A percentile compares a stretch with the other conserved stretches of the same genome.
Conservation (phyloP, 1,139 yeast species). For the Hanseniaspora sp. region DNA sequence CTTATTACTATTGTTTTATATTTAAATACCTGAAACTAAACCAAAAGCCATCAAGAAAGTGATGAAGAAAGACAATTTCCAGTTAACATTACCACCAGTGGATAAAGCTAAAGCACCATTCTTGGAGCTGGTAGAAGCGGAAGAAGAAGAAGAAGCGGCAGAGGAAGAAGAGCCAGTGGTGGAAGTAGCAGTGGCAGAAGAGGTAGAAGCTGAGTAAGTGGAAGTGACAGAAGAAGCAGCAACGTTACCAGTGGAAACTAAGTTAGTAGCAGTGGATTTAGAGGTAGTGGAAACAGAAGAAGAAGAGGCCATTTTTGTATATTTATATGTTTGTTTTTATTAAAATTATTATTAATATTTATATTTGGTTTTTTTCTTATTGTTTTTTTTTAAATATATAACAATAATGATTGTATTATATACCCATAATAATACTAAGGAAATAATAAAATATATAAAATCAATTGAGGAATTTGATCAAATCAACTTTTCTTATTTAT, state of each 20-base stretch:
- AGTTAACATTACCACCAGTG: conserved; percentile 57
- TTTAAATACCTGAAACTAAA: conserved; percentile 44
- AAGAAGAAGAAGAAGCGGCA: conserved; percentile 6
- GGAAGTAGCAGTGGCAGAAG: conserved; percentile 16
- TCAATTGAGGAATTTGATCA: too few relatives aligned
- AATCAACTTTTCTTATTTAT: too few relatives aligned
- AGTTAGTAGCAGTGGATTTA: conserved; percentile 23
- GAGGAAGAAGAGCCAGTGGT: conserved; percentile 18
- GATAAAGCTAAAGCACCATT: conserved; percentile 23
- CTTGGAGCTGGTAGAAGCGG: conserved; percentile 11
- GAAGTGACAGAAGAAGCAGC: conserved; percentile 21
- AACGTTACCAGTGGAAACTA: conserved; percentile 24
- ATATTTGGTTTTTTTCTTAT: too few relatives aligned
- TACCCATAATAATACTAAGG: too few relatives aligned
- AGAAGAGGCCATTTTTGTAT: conserved; percentile 20
- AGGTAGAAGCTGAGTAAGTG: conserved; percentile 13
- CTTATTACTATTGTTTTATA: background rate
- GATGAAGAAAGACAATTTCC: conserved; percentile 69
- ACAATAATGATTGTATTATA: too few relatives aligned
- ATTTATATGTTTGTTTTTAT: too few relatives aligned
- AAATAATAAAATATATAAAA: too few relatives aligned
- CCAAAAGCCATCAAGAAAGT: conserved; percentile 57
- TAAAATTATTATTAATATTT: too few relatives aligned
- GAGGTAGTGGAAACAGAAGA: conserved; percentile 26
- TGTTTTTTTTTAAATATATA: too few relatives aligned